Evolutionary conservation across 2,329 filamentous ascomycete species (phyloP).

Genomic region (Penicillium paneum): DNA sequence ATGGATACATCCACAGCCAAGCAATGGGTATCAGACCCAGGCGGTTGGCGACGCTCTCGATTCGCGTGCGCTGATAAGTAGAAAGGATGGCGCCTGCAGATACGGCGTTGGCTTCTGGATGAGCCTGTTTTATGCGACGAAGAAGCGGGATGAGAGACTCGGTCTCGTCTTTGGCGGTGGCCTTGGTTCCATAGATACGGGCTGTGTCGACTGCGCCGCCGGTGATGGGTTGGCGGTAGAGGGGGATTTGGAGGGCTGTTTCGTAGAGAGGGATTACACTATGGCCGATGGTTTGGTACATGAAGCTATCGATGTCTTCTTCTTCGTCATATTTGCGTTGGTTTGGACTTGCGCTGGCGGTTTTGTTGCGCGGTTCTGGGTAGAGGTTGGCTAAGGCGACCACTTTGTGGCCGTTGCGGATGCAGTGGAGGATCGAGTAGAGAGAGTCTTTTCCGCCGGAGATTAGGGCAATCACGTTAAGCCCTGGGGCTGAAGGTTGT

Average conservation of each 20-base stretch:
- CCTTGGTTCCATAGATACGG: conserved; percentile 62
- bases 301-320: conserved; percentile 88
- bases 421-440: conserved; percentile 86
- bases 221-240: conserved; percentile 75
- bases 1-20: conserved; percentile 88
- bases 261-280: conserved; percentile 81
- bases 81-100: conserved; percentile 90
- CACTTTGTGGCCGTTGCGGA: conserved; percentile 77
- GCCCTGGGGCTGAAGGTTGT: conserved; percentile 23
- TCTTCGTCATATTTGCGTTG: conserved; percentile 27
- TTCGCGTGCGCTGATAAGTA: conserved; percentile 92
- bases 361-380: conserved; percentile 46
- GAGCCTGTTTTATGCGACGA: conserved; percentile 59
- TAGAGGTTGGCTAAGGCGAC: conserved; percentile 87
- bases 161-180: conserved; percentile 67
- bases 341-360: background rate
- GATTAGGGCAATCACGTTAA: conserved; percentile 84
- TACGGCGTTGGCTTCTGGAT: conserved; percentile 81
- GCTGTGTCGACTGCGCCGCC: conserved; percentile 69
- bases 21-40: conserved; percentile 79
- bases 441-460: conserved; percentile 98
- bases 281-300: conserved; percentile 98
- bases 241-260: conserved; percentile 70
- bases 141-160: conserved; percentile 80
- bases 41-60: conserved; percentile 84